These are phyloP conservation scores for Tylopilus felleus DNA, from an alignment of 768 basidiomycete species.

Conservation along the genomic window DNA sequence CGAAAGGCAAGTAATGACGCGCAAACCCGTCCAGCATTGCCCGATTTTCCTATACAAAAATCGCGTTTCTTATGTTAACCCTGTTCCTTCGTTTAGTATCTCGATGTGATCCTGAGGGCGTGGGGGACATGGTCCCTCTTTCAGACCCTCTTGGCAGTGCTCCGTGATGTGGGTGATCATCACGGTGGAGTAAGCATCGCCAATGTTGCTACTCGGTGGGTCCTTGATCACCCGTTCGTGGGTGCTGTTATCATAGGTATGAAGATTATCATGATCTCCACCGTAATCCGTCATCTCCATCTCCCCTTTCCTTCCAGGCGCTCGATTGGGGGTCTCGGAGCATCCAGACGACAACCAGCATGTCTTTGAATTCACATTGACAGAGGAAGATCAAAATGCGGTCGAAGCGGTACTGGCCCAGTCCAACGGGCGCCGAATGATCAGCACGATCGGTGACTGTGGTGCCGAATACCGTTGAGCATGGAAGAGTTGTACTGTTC, in stretches of 20 bases:
- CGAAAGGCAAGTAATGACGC: conserved; percentile 55
- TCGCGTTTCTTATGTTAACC: not conserved
- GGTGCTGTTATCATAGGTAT: conserved; percentile 78
- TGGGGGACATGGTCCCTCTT: conserved; percentile 82
- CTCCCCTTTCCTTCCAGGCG: conserved; percentile 41
- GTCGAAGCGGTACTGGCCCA: conserved; percentile 61
- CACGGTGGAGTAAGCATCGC: conserved; percentile 67
- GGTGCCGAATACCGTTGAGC: conserved; percentile 71
- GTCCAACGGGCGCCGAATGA: conserved; percentile 62
- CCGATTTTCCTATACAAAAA: not conserved
- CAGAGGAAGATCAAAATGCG: conserved; percentile 50
- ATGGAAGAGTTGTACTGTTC: not conserved
- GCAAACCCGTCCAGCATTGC: not conserved
- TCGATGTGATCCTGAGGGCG: conserved; percentile 74
- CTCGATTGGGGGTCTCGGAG: conserved; percentile 71
- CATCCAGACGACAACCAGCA: conserved; percentile 66
- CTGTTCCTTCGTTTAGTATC: conserved; percentile 51
- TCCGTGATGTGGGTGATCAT: conserved; percentile 63
- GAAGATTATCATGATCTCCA: conserved; percentile 2
- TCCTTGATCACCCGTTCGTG: conserved; percentile 72
- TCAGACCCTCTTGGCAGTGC: conserved; percentile 56
- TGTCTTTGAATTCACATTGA: conserved; percentile 58
- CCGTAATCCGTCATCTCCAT: not conserved
- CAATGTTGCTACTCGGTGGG: conserved; percentile 80
- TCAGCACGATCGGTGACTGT: conserved; percentile 74